These are phyloP conservation scores for Trichoderma cornu-damae DNA, from an alignment of 2,329 filamentous ascomycete genomes.

Conservation along the genomic window DNA sequence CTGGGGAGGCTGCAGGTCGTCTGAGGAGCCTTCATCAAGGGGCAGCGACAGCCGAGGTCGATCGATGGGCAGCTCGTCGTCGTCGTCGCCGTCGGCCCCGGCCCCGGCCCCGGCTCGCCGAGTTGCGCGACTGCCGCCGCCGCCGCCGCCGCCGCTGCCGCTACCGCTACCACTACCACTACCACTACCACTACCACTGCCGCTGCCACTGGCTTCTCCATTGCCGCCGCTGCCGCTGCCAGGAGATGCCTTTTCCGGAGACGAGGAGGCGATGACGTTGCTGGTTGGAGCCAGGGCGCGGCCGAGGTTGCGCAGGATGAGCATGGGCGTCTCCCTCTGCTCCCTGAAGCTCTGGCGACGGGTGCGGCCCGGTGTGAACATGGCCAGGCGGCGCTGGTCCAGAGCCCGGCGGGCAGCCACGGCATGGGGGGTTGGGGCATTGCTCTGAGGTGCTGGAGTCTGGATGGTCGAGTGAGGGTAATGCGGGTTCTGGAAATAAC, in stretches of 20 bases:
- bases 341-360: slow-evolving; percentile 53
- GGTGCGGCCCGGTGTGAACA: slow-evolving; percentile 56
- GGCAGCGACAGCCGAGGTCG: slow-evolving; percentile 53
- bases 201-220: background rate
- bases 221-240: slow-evolving; percentile 18
- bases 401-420: slow-evolving; percentile 55
- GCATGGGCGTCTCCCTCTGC: slow-evolving; percentile 52
- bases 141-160: slow-evolving; percentile 21
- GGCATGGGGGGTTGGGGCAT: slow-evolving; percentile 54
- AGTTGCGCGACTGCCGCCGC: slow-evolving; percentile 28
- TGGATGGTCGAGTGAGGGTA: slow-evolving; percentile 36
- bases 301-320: slow-evolving; percentile 50
- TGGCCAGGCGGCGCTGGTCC: slow-evolving; percentile 53
- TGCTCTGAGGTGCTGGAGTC: slow-evolving; percentile 41
- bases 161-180: slow-evolving; percentile 33
- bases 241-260: slow-evolving; percentile 28
- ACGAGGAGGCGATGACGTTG: slow-evolving; percentile 43
- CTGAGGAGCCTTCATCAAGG: slow-evolving; percentile 47
- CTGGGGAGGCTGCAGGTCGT: slow-evolving; percentile 49
- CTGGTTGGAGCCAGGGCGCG: slow-evolving; percentile 48
- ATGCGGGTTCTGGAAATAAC: slow-evolving; percentile 32
- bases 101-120: slow-evolving; percentile 25
- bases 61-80: slow-evolving; percentile 47
- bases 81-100: slow-evolving; percentile 38
- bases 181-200: too few species aligned